Evolutionary conservation across 2,329 filamentous ascomycete genomes (phyloP), one percentile per base, ranked within the genome.

Genomic region (Diatrype stigma): DNA sequence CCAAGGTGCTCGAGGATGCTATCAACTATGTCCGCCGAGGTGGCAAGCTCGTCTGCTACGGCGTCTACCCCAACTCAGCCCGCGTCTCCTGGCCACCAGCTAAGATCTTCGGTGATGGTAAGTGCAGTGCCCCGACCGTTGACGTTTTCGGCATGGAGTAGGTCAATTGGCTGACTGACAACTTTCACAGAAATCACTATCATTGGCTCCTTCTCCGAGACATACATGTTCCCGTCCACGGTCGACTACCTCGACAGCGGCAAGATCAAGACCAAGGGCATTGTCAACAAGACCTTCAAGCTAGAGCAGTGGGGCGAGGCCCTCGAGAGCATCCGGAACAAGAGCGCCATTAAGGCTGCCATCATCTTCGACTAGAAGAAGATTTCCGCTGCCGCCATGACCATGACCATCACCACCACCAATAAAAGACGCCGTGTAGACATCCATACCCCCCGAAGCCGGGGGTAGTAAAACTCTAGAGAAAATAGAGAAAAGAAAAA

Each of bases 241-340:
- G 71, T 76, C 46, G 71, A 74, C 64, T 75, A 81, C 65, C 75
- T 82, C 28, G 78, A 84, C 61, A 77, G 73, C 17, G 79, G 81
- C 50, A 83, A 82, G 67, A 74, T 85, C 59, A 82, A 78, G 69
- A 78, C 87, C 47, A 72, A 78, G 48, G 85, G 86, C 3, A 87
- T 90, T 49, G 85, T 88, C 56, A 87, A 88, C 71, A 88, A 87
- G 74, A 80, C 77, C 6, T 90, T 84, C 73, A 84, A 78, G 70
- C 73, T 89, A n/a, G 85, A 90, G 63, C 78, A 89, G 65, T 89
- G 84, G 78, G 81, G 74, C 44, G 82, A 87, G 65, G 86, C 84
- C 54, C 71, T 90, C 57, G 81, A 88, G 67, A 78, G 81, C 51
- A 88, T 90, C 75, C 81, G 77, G 62, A 84, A 87, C 71, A 88